These are phyloP conservation scores for Komagataella pastoris DNA, from an alignment of 805 yeast genomes.

Conservation along the genomic window DNA sequence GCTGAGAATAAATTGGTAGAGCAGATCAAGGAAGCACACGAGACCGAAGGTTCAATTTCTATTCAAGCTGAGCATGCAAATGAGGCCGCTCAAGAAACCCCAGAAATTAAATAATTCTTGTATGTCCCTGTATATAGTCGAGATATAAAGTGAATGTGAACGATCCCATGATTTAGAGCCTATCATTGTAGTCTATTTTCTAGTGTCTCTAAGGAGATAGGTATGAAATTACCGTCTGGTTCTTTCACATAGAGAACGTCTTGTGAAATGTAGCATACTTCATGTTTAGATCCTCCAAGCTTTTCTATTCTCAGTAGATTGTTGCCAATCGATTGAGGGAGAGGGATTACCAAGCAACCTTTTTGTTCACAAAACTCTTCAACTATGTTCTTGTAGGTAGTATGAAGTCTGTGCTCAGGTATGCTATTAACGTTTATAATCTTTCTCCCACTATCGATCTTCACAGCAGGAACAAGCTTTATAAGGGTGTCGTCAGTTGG, in stretches of 20 bases:
- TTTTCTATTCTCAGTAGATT: constrained; percentile 8
- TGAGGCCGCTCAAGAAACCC: neutral
- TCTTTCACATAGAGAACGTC: constrained; percentile 48
- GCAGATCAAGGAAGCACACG: neutral
- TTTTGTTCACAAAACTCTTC: constrained; percentile 41
- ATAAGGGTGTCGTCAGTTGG: neutral
- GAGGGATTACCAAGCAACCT: constrained; percentile 27
- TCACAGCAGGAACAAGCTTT: neutral
- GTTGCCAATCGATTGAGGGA: constrained; percentile 19
- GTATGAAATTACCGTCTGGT: constrained; percentile 21
- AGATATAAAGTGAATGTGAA: neutral
- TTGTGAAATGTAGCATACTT: constrained; percentile 37
- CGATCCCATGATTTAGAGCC: neutral
- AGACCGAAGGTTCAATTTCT: neutral
- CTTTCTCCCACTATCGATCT: neutral
- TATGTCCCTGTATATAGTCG: neutral
- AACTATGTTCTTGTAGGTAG: constrained; percentile 54
- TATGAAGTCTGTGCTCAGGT: constrained; percentile 22
- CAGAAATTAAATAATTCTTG: neutral
- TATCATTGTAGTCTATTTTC: neutral
- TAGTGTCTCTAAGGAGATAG: constrained; percentile 24
- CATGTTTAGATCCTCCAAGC: neutral
- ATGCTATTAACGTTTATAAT: constrained; percentile 14
- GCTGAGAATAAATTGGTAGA: neutral
- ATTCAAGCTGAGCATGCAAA: neutral